Evolutionary conservation across 148 eudicot species (phyloP).

Genomic region (Simmondsia chinensis): DNA sequence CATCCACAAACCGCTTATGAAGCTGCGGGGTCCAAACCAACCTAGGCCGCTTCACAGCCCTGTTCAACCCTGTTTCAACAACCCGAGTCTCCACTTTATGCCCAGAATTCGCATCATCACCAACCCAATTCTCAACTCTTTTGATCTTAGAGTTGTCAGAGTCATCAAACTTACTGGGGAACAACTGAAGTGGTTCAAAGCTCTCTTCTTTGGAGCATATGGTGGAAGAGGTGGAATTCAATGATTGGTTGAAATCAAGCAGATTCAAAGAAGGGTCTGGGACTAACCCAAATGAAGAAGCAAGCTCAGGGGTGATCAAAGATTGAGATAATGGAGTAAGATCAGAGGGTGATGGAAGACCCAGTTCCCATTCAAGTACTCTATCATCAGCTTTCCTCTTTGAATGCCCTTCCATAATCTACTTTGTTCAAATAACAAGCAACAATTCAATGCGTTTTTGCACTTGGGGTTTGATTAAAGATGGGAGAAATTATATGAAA

Average conservation of each 20-base stretch:
- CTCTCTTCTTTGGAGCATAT: constrained; percentile 14
- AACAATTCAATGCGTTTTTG: background rate
- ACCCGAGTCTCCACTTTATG: constrained; percentile 17
- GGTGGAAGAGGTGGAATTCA: constrained; percentile 16
- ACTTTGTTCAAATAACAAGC: background rate
- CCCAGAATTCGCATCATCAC: constrained; percentile 21
- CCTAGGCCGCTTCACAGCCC: constrained; percentile 24
- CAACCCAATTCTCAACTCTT: constrained; percentile 11
- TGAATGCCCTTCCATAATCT: constrained; percentile 13
- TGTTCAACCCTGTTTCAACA: constrained; percentile 15
- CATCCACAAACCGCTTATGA: constrained; percentile 38
- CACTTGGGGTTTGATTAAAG: background rate
- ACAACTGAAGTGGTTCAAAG: constrained; percentile 18
- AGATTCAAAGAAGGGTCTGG: constrained; percentile 1
- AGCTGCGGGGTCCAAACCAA: constrained; percentile 38
- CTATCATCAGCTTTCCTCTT: too few species aligned
- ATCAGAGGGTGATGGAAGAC: constrained; percentile 18
- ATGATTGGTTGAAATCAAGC: constrained; percentile 5
- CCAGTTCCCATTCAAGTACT: constrained; percentile 13
- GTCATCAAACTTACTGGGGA: constrained; percentile 15
- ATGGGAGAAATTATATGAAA: background rate
- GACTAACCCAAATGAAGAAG: constrained; percentile 24
- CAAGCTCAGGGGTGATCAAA: constrained; percentile 26
- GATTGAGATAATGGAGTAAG: constrained; percentile 21
- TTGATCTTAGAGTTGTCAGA: constrained; percentile 4